These are phyloP conservation scores for Penicillium steckii DNA, from an alignment of 495 filamentous ascomycete genomes.

Conservation along the genomic window DNA sequence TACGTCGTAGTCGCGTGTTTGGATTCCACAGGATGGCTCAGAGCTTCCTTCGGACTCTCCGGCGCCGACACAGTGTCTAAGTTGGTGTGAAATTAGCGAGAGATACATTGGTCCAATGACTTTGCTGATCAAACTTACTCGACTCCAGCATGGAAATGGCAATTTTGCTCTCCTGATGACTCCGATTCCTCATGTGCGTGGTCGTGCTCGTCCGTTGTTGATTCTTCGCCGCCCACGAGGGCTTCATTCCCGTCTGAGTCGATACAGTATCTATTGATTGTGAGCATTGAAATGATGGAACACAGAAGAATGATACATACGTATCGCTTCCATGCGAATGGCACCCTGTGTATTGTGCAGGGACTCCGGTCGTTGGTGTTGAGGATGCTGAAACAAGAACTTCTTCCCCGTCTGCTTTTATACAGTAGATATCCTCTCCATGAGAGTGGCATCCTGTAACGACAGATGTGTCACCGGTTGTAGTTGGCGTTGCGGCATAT, in stretches of 20 bases:
- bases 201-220: no score
- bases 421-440: conserved; percentile 40
- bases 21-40: conserved; percentile 42
- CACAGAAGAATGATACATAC: conserved; percentile 30
- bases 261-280: conserved; percentile 43
- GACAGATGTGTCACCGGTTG: conserved; percentile 22
- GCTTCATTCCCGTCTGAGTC: conserved; percentile 49
- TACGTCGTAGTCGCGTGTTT: conserved; percentile 57
- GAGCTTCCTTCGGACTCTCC: conserved; percentile 29
- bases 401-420: conserved; percentile 36
- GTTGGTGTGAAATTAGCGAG: conserved; percentile 5
- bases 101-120: not conserved
- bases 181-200: conserved; percentile 12
- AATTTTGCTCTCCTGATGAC: conserved; percentile 29
- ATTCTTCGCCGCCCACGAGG: conserved; percentile 30
- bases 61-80: conserved; percentile 48
- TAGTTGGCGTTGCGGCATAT: conserved; percentile 19
- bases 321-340: conserved; percentile 46
- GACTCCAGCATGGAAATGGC: conserved; percentile 67
- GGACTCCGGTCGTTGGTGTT: conserved; percentile 43
- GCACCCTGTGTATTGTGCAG: conserved; percentile 51
- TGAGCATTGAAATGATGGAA: not conserved
- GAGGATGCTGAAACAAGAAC: conserved; percentile 37
- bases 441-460: conserved; percentile 43
- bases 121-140: conserved; percentile 41